Conservation (phyloP, 2,329 filamentous ascomycete species). For the Teratosphaeria zuluensis region DNA sequence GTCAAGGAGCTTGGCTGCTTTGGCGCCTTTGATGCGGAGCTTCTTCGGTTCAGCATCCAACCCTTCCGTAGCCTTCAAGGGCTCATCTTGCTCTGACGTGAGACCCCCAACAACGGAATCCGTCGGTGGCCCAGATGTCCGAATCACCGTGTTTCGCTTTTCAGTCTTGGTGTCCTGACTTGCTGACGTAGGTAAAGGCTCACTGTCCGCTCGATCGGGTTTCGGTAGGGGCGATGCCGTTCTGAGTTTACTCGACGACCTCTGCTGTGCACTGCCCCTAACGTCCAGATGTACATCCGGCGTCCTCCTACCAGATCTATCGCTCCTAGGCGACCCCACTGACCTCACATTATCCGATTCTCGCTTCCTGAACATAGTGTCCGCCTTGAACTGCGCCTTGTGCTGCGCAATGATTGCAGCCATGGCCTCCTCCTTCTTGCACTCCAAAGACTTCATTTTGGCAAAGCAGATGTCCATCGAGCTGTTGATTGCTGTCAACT, state of each 20-base stretch:
- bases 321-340: not conserved
- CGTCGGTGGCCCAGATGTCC: not conserved
- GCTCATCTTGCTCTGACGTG: not conserved
- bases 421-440: slow-evolving; percentile 21
- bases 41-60: slow-evolving; percentile 6
- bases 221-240: not conserved
- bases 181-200: not conserved
- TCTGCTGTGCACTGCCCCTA: not conserved
- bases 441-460: slow-evolving; percentile 23
- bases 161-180: not conserved
- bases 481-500: slow-evolving; percentile 19
- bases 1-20: slow-evolving; percentile 20
- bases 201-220: not conserved
- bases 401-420: slow-evolving; percentile 10
- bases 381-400: not conserved
- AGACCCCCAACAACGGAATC: not conserved
- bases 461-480: slow-evolving; percentile 27
- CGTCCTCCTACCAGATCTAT: not conserved
- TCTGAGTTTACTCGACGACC: not conserved
- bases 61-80: not conserved
- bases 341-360: not conserved
- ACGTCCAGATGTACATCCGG: not conserved
- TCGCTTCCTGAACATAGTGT: not conserved
- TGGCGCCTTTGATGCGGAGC: slow-evolving; percentile 16
- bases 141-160: slow-evolving; percentile 1